These are phyloP conservation scores for Pseudognaphalium luteoalbum DNA, from an alignment of 129 eudicot species.

Conservation along the genomic window DNA sequence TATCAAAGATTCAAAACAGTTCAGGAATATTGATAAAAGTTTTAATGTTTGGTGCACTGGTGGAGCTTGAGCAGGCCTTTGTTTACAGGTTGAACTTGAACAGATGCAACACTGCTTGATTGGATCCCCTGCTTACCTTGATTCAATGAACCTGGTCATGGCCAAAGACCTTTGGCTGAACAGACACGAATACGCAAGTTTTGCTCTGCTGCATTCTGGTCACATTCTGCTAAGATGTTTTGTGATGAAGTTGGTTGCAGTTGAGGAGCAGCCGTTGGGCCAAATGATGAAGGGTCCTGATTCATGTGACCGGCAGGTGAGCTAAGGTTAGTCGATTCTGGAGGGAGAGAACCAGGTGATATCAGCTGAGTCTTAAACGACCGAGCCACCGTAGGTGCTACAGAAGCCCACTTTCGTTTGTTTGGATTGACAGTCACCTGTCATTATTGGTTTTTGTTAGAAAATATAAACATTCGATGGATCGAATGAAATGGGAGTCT, in stretches of 20 bases:
- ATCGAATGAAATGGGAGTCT: neutral
- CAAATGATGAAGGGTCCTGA: too few relatives aligned
- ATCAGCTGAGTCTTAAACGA: too few relatives aligned
- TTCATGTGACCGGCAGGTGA: too few relatives aligned
- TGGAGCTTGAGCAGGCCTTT: neutral
- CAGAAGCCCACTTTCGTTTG: constrained; percentile 2
- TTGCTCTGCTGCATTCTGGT: neutral
- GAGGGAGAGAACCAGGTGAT: too few relatives aligned
- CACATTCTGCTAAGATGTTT: neutral
- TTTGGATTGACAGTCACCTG: neutral
- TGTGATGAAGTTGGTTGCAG: neutral
- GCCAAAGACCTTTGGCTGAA: neutral
- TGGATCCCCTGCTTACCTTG: neutral
- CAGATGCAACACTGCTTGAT: neutral
- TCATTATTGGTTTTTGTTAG: neutral
- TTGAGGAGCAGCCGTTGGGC: neutral
- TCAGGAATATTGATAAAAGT: neutral
- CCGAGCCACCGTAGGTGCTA: neutral
- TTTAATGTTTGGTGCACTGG: neutral
- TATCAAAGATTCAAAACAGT: neutral
- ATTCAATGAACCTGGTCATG: neutral
- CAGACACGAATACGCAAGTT: neutral
- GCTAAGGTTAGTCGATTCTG: too few relatives aligned
- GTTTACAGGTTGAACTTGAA: neutral
- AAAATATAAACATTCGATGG: neutral